Evolutionary conservation across 805 yeast genomes (phyloP).

Genomic region (Starmerella vitae): DNA sequence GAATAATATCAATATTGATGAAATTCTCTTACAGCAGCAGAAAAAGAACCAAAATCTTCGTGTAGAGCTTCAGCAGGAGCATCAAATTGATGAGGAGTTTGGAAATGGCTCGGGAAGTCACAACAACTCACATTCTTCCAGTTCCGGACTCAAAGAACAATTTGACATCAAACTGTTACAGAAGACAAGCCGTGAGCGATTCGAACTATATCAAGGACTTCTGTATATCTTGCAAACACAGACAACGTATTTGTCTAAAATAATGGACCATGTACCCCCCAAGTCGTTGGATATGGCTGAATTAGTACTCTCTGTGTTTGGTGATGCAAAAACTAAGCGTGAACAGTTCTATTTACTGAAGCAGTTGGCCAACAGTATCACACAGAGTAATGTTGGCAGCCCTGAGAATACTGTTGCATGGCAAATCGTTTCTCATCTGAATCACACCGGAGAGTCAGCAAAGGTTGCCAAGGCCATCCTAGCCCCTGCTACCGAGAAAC

Average conservation of each 20-base stretch:
- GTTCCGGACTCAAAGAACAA: slow-evolving; percentile 13
- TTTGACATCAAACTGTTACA: slow-evolving; percentile 30
- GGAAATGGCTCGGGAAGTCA: not conserved
- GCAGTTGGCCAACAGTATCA: slow-evolving; percentile 32
- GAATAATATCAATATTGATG: slow-evolving; percentile 67
- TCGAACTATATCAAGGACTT: slow-evolving; percentile 60
- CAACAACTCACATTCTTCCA: not conserved
- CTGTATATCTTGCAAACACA: slow-evolving; percentile 77
- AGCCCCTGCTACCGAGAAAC: slow-evolving; percentile 25
- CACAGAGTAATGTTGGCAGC: slow-evolving; percentile 13
- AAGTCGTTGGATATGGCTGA: slow-evolving; percentile 18
- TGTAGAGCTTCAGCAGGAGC: slow-evolving; percentile 4
- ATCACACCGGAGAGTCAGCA: slow-evolving; percentile 9
- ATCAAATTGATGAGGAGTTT: not conserved
- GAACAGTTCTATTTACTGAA: slow-evolving; percentile 60
- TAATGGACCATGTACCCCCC: slow-evolving; percentile 24
- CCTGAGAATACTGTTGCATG: slow-evolving; percentile 14
- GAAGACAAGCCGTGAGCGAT: slow-evolving; percentile 33
- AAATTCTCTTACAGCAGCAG: slow-evolving; percentile 29
- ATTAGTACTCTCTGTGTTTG: slow-evolving; percentile 27
- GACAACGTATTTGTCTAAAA: slow-evolving; percentile 54
- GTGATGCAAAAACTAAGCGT: slow-evolving; percentile 35
- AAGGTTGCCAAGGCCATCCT: slow-evolving; percentile 27
- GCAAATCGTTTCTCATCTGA: slow-evolving; percentile 13
- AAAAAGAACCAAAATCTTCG: slow-evolving; percentile 13